phyloP scores from a whole-genome alignment of 108 stramenopile species.

The Stephanodiscus minutulus region DNA sequence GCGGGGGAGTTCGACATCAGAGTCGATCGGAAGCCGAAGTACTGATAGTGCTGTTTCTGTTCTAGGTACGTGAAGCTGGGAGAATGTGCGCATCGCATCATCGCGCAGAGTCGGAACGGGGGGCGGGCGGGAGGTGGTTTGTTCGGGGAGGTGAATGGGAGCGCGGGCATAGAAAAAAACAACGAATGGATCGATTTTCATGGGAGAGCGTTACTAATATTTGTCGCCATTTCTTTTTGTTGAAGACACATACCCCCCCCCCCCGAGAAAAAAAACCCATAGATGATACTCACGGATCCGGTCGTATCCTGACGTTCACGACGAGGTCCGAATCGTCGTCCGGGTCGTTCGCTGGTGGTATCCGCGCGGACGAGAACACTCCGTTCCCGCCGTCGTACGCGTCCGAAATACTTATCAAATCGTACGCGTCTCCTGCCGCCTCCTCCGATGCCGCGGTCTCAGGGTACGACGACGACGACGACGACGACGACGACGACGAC shows the following conservation, averaged over 20 bases:
- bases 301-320: conserved; percentile 60
- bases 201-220: no score
- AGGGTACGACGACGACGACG: no score
- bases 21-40: conserved; percentile 63
- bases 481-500: no score
- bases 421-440: no score
- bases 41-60: conserved; percentile 66
- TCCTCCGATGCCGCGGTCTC: no score
- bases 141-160: background rate
- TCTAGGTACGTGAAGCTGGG: conserved; percentile 62
- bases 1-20: conserved; percentile 12
- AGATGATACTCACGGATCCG: conserved; percentile 65
- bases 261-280: no score
- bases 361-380: conserved; percentile 39
- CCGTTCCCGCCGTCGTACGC: conserved; percentile 80
- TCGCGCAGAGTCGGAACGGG: no score
- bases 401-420: conserved; percentile 57
- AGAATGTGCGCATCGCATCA: background rate
- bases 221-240: no score
- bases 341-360: conserved; percentile 5
- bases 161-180: background rate
- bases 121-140: background rate
- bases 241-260: no score
- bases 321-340: conserved; percentile 28
- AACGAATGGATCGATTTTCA: no score